These are phyloP conservation scores for Nothophoma quercina DNA, from an alignment of 2,329 filamentous ascomycete species.

Conservation along the genomic window DNA sequence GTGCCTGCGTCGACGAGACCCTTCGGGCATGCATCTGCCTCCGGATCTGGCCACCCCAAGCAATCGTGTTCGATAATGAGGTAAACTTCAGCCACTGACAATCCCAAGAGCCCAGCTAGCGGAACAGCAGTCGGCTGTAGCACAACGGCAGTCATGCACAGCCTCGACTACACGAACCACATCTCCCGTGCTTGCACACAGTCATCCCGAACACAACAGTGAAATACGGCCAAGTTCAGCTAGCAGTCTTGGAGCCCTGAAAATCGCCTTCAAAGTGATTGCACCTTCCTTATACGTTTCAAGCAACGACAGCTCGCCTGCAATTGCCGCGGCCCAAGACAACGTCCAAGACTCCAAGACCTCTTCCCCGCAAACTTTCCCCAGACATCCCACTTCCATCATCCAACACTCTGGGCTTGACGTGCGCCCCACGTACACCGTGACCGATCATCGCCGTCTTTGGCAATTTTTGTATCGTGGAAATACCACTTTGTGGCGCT, in stretches of 20 bases:
- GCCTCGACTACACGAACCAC: background rate
- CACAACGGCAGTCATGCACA: background rate
- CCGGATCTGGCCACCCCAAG: background rate
- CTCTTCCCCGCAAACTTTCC: conserved; percentile 26
- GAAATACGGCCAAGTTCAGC: conserved; percentile 7
- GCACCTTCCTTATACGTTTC: conserved; percentile 13
- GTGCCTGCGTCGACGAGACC: background rate
- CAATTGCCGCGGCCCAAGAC: conserved; percentile 21
- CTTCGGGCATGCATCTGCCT: background rate
- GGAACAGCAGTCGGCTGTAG: background rate
- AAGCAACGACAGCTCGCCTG: conserved; percentile 6
- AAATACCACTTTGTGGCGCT: conserved; percentile 8
- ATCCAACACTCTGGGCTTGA: conserved; percentile 3
- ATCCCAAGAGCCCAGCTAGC: background rate
- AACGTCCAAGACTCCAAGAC: conserved; percentile 24
- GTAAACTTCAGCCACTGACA: background rate
- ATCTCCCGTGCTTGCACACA: background rate
- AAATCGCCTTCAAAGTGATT: background rate
- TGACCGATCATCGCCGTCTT: conserved; percentile 9
- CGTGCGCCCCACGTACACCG: conserved; percentile 8
- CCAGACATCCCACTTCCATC: conserved; percentile 12
- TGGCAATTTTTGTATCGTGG: conserved; percentile 10
- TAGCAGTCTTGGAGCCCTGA: background rate
- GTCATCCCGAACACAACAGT: background rate
- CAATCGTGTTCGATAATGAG: background rate